Evolutionary conservation across 345 rosid species (phyloP).

Genomic region (Hibiscus tridactylites): DNA sequence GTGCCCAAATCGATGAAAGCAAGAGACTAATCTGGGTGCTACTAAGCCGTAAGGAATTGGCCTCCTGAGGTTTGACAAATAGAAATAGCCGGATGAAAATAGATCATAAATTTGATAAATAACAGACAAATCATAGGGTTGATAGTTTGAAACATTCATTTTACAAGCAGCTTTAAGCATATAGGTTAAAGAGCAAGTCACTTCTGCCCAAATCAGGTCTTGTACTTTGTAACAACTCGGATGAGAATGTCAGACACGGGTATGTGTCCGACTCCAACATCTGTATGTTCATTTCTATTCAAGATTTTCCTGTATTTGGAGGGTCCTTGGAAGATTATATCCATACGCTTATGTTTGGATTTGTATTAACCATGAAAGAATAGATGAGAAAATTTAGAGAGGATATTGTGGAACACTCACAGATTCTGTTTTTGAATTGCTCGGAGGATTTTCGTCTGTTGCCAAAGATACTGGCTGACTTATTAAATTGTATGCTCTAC

Average conservation of each 20-base stretch:
- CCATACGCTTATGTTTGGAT: not conserved
- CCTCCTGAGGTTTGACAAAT: constrained; percentile 40
- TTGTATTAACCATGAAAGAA: not conserved
- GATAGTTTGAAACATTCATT: constrained; percentile 5
- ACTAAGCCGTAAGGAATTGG: constrained; percentile 66
- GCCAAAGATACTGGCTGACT: constrained; percentile 15
- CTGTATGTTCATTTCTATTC: not conserved
- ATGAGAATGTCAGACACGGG: not conserved
- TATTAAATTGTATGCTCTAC: constrained; percentile 29
- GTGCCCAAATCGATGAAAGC: constrained; percentile 93
- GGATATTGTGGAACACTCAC: constrained; percentile 29
- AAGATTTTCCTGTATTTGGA: not conserved
- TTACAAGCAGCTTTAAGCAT: constrained; percentile 1
- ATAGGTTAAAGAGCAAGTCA: not conserved
- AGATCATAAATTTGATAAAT: constrained; percentile 4
- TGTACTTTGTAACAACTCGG: not conserved
- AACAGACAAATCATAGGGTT: not conserved
- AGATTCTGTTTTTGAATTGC: constrained; percentile 26
- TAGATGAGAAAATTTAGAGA: not conserved
- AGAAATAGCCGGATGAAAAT: constrained; percentile 5
- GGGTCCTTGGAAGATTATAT: not conserved
- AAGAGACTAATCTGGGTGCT: constrained; percentile 87
- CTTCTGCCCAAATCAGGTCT: not conserved
- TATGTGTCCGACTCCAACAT: not conserved
- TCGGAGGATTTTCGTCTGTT: constrained; percentile 18